Evolutionary conservation across 139 green algal species (phyloP).

Genomic region (Chlamydomonas schloesseri): DNA sequence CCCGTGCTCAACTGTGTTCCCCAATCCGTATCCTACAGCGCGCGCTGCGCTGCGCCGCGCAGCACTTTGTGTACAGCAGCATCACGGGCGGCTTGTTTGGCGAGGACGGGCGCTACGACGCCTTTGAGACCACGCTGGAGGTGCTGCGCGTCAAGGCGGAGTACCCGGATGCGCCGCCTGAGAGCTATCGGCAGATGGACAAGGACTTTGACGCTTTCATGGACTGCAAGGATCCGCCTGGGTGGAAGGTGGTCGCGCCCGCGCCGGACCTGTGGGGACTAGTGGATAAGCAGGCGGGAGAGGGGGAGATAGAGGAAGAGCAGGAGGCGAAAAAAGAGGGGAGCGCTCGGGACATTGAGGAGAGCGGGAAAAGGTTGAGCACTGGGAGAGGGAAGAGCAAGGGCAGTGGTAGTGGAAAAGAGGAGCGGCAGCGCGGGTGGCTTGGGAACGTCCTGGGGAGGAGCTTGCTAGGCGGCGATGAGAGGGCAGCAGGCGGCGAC

Average conservation of each 20-base stretch:
- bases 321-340: too few relatives aligned
- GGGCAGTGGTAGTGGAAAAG: not conserved
- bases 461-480: too few relatives aligned
- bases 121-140: conserved; percentile 35
- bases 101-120: conserved; percentile 38
- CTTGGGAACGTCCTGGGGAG: not conserved
- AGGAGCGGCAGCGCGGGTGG: not conserved
- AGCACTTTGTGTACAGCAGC: conserved; percentile 47
- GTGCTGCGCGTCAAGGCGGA: conserved; percentile 11
- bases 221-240: conserved; percentile 3
- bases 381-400: not conserved
- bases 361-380: not conserved
- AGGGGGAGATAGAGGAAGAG: not conserved
- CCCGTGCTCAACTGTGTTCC: too few relatives aligned
- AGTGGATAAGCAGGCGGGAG: not conserved
- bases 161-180: conserved; percentile 4
- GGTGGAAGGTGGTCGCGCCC: not conserved
- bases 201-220: conserved; percentile 26
- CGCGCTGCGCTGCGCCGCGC: conserved; percentile 34
- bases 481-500: too few relatives aligned
- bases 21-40: too few relatives aligned
- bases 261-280: not conserved
- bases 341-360: too few relatives aligned
- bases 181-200: conserved; percentile 3
- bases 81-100: conserved; percentile 27